Evolutionary conservation across 805 yeast genomes (phyloP), one percentile per base, ranked within the genome.

Genomic region (Vanderwaltozyma tropicalis): DNA sequence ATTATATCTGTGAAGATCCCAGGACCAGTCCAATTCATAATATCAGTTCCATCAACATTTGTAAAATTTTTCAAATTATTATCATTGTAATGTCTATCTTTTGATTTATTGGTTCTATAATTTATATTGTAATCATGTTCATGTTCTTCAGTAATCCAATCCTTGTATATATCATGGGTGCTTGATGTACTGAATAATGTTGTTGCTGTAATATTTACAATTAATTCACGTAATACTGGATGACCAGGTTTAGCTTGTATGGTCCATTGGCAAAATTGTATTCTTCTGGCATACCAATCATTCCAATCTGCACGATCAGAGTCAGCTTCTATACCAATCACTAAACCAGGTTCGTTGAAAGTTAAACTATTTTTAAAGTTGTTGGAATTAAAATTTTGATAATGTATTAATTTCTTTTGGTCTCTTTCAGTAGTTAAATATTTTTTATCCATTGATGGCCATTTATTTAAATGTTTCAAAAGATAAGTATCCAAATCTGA

Each of bases 211-310:
- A 89, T 85, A 32, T 76, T 71, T 2, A 88, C 72, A 40, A 92
- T 79, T 47, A 89, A 61, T 49, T 84, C 92, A 14, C 92, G 69
- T 37, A 89, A 65, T 57, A 84, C 69, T 1, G 98, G 98, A 55
- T 92, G 97, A 1, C 97, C 97, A 16, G 71, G 74, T 52, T 87
- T 89, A 15, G 86, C 73, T 61, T 83, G 89, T 34, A 89, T 78
- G 0, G 96, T 86, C 98, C 98, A 89, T 62, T 89, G 97, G 56
- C 97, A 88, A 52, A 89, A 83, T 63, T 89, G 98, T 31, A 89
- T 76, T 44, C 97, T 69, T 36, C 96, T 71, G 0, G 96, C 94
- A 54, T 86, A 89, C 88, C 94, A 87, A 7, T 80, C 80, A 21
- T 71, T 64, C 98, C 98, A 92, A 59, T 89, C 97, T 0, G 80